Conservation (phyloP, 345 rosid species). For the Lenwebbia sp. region DNA sequence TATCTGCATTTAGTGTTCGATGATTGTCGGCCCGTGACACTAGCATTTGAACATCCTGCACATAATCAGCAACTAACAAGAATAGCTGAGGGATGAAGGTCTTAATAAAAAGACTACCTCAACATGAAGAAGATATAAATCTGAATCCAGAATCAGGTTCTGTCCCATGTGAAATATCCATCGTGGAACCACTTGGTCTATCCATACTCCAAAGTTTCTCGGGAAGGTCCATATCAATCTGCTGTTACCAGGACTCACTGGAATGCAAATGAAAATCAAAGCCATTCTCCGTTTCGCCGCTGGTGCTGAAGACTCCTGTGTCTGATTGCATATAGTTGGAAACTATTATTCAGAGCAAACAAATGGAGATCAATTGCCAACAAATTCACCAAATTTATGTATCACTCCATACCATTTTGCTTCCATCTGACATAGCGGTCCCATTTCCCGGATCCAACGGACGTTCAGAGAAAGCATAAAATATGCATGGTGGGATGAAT, state of each 20-base stretch:
- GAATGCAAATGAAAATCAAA: constrained; percentile 76
- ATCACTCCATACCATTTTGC: constrained; percentile 20
- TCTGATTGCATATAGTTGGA: background rate
- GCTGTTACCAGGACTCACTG: constrained; percentile 84
- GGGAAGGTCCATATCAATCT: constrained; percentile 84
- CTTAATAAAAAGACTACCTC: constrained; percentile 31
- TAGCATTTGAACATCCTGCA: background rate
- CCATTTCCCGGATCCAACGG: constrained; percentile 27
- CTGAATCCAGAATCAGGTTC: constrained; percentile 80
- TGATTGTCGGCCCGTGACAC: too few relatives aligned
- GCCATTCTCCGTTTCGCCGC: constrained; percentile 18
- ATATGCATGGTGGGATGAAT: constrained; percentile 70
- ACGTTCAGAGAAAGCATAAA: constrained; percentile 33
- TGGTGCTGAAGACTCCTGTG: constrained; percentile 5
- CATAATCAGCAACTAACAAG: background rate
- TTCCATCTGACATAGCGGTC: constrained; percentile 20
- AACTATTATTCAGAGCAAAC: background rate
- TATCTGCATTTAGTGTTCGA: background rate
- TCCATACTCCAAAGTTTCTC: constrained; percentile 53
- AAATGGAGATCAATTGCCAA: background rate
- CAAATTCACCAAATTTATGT: background rate
- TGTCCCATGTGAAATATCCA: constrained; percentile 80
- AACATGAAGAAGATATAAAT: constrained; percentile 74
- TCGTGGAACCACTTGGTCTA: constrained; percentile 66
- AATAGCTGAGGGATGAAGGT: background rate